Base-by-base conservation (phyloP, 768 basidiomycete genomes). In the Termitomyces sp. region DNA sequence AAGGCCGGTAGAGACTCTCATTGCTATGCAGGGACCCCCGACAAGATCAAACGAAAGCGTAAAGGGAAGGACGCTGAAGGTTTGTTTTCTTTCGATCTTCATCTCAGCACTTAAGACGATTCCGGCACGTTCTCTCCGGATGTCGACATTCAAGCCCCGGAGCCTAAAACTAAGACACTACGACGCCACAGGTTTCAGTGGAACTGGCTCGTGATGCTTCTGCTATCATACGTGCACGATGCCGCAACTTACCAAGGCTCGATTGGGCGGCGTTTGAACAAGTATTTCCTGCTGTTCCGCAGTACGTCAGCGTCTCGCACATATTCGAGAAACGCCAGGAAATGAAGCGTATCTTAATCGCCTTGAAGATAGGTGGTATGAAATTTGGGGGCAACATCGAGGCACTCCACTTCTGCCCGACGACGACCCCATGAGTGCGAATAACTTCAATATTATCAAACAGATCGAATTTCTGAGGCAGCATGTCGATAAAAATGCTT, bases 141-240 rank as follows among this genome's bases (percentile, higher is more conserved):
- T n/a, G n/a, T n/a, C n/a, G n/a, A n/a, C n/a, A n/a, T n/a, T n/a
- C n/a, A n/a, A n/a, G 46, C 59, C 28, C 54, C 49, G 35, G 57
- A 67, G 35, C 58, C 64, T 16, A 68, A 68, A 50, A 66, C 58
- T 43, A 66, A 66, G 26, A 55, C 66, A 16, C 64, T 66, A 48
- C 78, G 88, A 55, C 80, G 90, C 18, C 82, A 85, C 50, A 79
- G 87, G 56, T 93, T 93, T 68, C 83, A 84, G 50, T 98, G 93
- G 94, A 91, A 83, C 56, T 95, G 41, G 87, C 89, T 28, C 83
- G 88, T 56, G 96, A 98, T 67, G 88, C 88, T 0, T 87, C 85
- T 49, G 88, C 84, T 12, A 87, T 98, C 63, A 83, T 98, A 59
- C 83, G 83, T 64, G 88, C 88, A 38, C 88, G 95, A 16, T 89